Percentiles rank a stretch among this genome's conserved stretches.
These are phyloP conservation scores for Alternaria brassicae DNA, from an alignment of 2,329 filamentous ascomycete genomes.

Conservation along the genomic window DNA sequence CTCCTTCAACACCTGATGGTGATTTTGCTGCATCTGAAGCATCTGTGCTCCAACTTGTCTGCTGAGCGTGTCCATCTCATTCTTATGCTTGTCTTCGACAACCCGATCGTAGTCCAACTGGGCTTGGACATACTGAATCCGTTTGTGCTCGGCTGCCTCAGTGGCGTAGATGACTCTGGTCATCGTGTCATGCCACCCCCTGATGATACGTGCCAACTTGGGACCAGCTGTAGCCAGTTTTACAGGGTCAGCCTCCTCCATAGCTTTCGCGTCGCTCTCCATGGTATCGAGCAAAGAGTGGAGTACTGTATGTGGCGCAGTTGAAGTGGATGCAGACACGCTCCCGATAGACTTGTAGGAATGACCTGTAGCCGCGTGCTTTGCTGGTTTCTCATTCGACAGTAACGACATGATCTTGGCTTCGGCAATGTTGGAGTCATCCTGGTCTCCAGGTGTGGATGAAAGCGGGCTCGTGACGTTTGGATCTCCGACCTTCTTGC, in stretches of 20 bases:
- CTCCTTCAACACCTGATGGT: conserved; percentile 2
- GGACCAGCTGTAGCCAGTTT: not conserved
- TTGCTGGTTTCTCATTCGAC: not conserved
- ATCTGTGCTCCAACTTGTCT: not conserved
- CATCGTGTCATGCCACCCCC: not conserved
- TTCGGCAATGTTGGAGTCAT: conserved; percentile 1
- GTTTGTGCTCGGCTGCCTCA: conserved; percentile 2
- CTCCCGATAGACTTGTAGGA: conserved; percentile 4
- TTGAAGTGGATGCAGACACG: not conserved
- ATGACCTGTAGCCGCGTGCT: not conserved
- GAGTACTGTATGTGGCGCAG: not conserved
- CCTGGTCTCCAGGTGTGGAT: not conserved
- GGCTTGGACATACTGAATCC: not conserved
- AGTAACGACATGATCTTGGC: conserved; percentile 2
- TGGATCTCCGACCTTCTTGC: not conserved
- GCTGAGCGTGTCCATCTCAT: not conserved
- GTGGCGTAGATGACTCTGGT: not conserved
- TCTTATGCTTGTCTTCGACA: not conserved
- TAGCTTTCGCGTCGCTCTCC: not conserved
- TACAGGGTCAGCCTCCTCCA: not conserved
- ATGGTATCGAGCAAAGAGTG: not conserved
- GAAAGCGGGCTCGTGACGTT: not conserved
- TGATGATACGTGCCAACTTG: not conserved
- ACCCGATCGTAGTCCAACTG: conserved; percentile 8
- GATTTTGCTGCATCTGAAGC: not conserved